Base-by-base conservation (phyloP, 2,329 filamentous ascomycete species). In the Paraphoma sp. region DNA sequence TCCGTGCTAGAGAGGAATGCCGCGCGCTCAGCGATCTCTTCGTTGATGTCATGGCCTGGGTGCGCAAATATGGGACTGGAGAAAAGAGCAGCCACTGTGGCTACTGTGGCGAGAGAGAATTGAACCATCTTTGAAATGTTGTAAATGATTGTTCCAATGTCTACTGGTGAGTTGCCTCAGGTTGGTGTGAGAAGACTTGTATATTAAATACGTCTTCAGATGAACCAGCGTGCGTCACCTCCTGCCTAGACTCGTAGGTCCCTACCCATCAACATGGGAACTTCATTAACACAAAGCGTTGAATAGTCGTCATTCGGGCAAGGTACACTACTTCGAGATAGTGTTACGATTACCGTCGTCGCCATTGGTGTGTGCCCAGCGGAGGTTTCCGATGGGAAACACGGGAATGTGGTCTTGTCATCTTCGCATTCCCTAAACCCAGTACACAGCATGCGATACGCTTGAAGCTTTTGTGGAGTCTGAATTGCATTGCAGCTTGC, bases 1-100 rank as follows among this genome's bases (percentile, higher is more conserved):
- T 59, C 59, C 18, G 74, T 69, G 42, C 73, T 70, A 1, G 67
- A 69, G 53, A 56, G 58, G 45, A 69, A 66, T 3, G 58, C 63
- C 30, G 59, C 53, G 18, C 61, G 63, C 45, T 66, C 61, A 41
- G 63, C 63, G 2, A 60, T n/a, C 43, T 63, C 60, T 30, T 57
- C 41, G 11, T 36, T 11, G 29, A 58, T 48, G 23, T 60, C 57
- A 47, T 63, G 60, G 9, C 60, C 57, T 2, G 60, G 57, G 41
- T 63, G 60, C 31, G 60, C 60, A n/a, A 38, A 11, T 4, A 18
- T 38, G 4, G 46, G 36, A 6, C 36, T 18, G 18, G 46, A 31
- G 23, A 57, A 55, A 18, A 57, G 47, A 14, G 51, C 45, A 6
- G 51, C 53, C 44, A 51, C 60, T 41, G 57, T 36, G 11, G 54